Evolutionary conservation across 2,329 filamentous ascomycete genomes (phyloP).

Genomic region (Fusarium azukiicola): DNA sequence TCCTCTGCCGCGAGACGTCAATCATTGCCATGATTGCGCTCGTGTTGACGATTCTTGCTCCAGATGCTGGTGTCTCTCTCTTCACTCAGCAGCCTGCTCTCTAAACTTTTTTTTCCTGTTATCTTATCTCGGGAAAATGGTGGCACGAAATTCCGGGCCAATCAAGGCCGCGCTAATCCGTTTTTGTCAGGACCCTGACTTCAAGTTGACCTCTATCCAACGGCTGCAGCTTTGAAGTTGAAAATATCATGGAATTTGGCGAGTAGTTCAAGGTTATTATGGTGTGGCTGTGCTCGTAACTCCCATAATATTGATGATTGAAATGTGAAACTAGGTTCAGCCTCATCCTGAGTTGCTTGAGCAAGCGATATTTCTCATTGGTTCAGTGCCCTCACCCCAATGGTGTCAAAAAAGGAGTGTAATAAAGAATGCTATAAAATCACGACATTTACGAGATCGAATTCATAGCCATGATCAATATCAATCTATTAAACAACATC

Average conservation of each 20-base stretch:
- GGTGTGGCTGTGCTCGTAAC: no score
- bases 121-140: conserved; percentile 57
- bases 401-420: neutral
- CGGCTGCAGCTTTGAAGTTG: neutral
- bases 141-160: conserved; percentile 63
- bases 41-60: conserved; percentile 54
- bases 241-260: neutral
- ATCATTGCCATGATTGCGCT: conserved; percentile 74
- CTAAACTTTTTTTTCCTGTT: conserved; percentile 63
- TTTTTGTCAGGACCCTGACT: conserved; percentile 31
- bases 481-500: neutral
- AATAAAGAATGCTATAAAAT: neutral
- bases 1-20: conserved; percentile 76
- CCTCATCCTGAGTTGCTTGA: neutral
- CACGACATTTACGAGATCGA: neutral
- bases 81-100: conserved; percentile 50
- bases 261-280: no score
- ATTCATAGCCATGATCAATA: neutral
- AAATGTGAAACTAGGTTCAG: neutral
- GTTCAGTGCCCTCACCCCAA: neutral
- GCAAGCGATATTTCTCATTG: neutral
- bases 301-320: neutral
- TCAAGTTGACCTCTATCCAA: neutral
- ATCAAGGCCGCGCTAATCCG: conserved; percentile 50
- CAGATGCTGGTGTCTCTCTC: conserved; percentile 53